Evolutionary conservation across 169 alveolate genomes (phyloP).

Genomic region (Plasmodium gaboni): DNA sequence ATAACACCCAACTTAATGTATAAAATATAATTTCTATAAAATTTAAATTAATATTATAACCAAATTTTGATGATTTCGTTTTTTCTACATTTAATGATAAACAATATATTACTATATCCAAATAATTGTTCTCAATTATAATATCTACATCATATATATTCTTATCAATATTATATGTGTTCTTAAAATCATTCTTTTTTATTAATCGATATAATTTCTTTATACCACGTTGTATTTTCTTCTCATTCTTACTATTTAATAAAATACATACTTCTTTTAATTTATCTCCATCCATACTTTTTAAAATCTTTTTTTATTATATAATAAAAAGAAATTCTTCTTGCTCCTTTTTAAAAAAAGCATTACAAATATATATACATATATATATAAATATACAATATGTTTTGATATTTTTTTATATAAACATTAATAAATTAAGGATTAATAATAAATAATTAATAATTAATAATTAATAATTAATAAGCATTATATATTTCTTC

Average conservation of each 20-base stretch:
- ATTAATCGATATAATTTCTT: slow-evolving; percentile 31
- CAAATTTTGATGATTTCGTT: slow-evolving; percentile 4
- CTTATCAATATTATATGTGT: slow-evolving; percentile 10
- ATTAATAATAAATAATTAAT: too few species aligned
- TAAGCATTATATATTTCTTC: too few species aligned
- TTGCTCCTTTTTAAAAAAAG: background rate
- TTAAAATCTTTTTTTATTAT: slow-evolving; percentile 2
- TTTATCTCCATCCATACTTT: slow-evolving; percentile 4
- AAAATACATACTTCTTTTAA: slow-evolving; percentile 35
- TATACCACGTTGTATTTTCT: slow-evolving; percentile 19
- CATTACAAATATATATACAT: slow-evolving; percentile 1
- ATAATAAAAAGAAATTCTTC: background rate
- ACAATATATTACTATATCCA: slow-evolving; percentile 17
- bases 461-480: too few species aligned
- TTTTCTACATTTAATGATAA: slow-evolving; percentile 20
- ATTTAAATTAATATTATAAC: slow-evolving; percentile 7
- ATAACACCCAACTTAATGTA: slow-evolving; percentile 61
- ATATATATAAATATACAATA: slow-evolving; percentile 17
- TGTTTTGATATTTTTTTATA: background rate
- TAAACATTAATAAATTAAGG: too few species aligned
- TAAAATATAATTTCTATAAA: slow-evolving; percentile 58
- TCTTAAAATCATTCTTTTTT: background rate
- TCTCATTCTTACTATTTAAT: slow-evolving; percentile 33
- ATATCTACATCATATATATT: slow-evolving; percentile 18
- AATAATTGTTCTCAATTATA: slow-evolving; percentile 42